Conservation (phyloP, 345 rosid genomes). For the Arabidopsis thaliana region TAIR10.1 NC_003076.8:23156001-23156500, state of each 20-base stretch:
- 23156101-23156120: neutral
- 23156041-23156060: constrained; percentile 47
- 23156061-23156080: constrained; percentile 11
- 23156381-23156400: neutral
- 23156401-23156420: constrained; percentile 51
- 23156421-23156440: constrained; percentile 54
- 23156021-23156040: constrained; percentile 46
- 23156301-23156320: constrained; percentile 55
- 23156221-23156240: constrained; percentile 60
- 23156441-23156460: constrained; percentile 52
- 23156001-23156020: constrained; percentile 35
- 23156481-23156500: constrained; percentile 59
- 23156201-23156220: constrained; percentile 69
- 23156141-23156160: constrained; percentile 36
- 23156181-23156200: constrained; percentile 52
- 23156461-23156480: constrained; percentile 80
- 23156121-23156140: constrained; percentile 8
- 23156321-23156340: constrained; percentile 48
- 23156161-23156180: constrained; percentile 53
- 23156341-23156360: constrained; percentile 4
- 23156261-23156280: constrained; percentile 63
- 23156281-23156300: constrained; percentile 51
- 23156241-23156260: constrained; percentile 85
- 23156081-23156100: neutral
- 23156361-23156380: constrained; percentile 2